Base-by-base conservation (phyloP, 2,329 filamentous ascomycete species). In the Pleochaeta shiraiana region DNA sequence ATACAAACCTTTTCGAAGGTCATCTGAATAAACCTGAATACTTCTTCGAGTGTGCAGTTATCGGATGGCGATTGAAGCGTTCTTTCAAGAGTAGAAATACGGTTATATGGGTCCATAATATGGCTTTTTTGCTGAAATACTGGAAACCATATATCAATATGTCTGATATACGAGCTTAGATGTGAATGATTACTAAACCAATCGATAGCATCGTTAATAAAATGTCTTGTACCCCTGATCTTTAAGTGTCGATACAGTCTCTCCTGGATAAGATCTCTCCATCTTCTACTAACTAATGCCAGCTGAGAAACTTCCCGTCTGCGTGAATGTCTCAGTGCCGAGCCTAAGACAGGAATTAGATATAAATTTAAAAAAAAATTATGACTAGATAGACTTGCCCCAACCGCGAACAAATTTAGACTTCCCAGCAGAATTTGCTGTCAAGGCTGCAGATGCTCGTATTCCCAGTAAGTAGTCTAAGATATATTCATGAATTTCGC, bases 81-180 rank as follows among this genome's bases (percentile, higher is more conserved):
- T 43, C 39, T 14, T 2, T 43, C 39, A 19, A n/a, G 21, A n/a
- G 7, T 43, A 19, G 39, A 43, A 43, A 43, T 43, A 12, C 39
- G 39, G 16, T 3, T 12, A 19, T 14, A 3, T 19, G 39, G 39
- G 21, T 55, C 50, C 28, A 55, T 7, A 55, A 9, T 30, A 30
- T 9, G 21, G 14, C 24, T 34, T 68, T 70, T 72, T 53, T 69
- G 75, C 19, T 79, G 77, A 75, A 78, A 90, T 47, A 89, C 85
- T 2, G 87, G 86, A 67, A 90, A 87, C 85, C 86, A 90, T 50
- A 89, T 78, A 73, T 90, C 86, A 66, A 89, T 80, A 70, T 90
- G 86, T 68, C 83, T 84, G 66, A 90, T 82, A 68, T 88, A 83
- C 9, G 74, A 69, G 24, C 81, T 78, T 5, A 90, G 79, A 69